A percentile compares a stretch with the other conserved stretches of the same genome.
These are phyloP conservation scores for Fomitopsis betulina DNA, from an alignment of 1,284 basidiomycete species.

Conservation along the genomic window DNA sequence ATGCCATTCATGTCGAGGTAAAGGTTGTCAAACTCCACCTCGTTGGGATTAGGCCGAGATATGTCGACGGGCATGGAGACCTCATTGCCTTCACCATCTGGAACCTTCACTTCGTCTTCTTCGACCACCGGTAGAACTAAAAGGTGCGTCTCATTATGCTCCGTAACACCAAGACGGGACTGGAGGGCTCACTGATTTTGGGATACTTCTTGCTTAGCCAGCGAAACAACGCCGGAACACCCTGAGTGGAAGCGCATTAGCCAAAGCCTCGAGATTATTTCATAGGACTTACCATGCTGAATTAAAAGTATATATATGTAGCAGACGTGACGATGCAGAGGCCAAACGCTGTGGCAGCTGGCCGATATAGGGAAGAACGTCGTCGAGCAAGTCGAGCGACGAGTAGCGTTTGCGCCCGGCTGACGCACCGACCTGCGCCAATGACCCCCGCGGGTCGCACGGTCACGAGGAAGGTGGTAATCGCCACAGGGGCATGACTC, in stretches of 20 bases:
- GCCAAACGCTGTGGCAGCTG: neutral
- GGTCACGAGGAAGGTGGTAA: constrained; percentile 3
- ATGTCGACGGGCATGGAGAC: constrained; percentile 83
- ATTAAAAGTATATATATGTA: neutral
- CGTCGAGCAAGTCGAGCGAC: constrained; percentile 1
- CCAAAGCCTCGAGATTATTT: neutral
- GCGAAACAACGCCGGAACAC: constrained; percentile 91
- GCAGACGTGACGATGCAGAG: neutral
- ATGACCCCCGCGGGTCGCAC: constrained; percentile 10
- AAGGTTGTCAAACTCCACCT: constrained; percentile 91
- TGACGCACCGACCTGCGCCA: neutral
- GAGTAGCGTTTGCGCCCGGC: neutral
- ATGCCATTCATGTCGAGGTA: constrained; percentile 96
- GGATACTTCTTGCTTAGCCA: constrained; percentile 97
- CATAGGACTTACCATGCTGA: neutral
- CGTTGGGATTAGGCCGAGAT: constrained; percentile 89
- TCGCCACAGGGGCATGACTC: constrained; percentile 16
- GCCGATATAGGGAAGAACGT: neutral
- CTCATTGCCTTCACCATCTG: constrained; percentile 63
- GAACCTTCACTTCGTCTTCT: constrained; percentile 71
- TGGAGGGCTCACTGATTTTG: constrained; percentile 72
- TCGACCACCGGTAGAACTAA: constrained; percentile 77
- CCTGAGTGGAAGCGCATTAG: constrained; percentile 41
- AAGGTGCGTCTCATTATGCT: constrained; percentile 1
- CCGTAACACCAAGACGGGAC: neutral